Percentiles rank a stretch among this genome's conserved stretches.
Evolutionary conservation across 805 yeast genomes (phyloP).

Genomic region (Candida railenensis): DNA sequence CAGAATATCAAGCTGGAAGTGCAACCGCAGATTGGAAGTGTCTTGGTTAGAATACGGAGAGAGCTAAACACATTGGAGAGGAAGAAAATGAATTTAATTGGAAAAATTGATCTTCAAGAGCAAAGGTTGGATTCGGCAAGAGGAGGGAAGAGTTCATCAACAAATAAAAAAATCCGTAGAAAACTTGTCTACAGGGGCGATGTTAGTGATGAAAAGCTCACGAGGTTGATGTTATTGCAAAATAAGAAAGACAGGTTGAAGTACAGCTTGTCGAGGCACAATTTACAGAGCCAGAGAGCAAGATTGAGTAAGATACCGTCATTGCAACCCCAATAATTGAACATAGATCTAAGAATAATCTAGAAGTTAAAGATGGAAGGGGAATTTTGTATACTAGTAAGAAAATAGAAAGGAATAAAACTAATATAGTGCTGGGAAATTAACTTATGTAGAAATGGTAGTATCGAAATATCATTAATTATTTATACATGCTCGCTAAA

Average conservation of each 20-base stretch:
- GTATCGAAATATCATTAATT: too few relatives aligned
- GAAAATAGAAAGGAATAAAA: neutral
- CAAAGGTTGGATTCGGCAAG: constrained; percentile 28
- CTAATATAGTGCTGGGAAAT: too few relatives aligned
- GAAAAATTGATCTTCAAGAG: constrained; percentile 40
- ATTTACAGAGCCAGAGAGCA: constrained; percentile 18
- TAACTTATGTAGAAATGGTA: too few relatives aligned
- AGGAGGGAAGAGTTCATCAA: constrained; percentile 5
- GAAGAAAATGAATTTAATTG: constrained; percentile 27
- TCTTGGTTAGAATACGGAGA: constrained; percentile 28
- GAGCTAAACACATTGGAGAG: constrained; percentile 34
- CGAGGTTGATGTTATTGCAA: constrained; percentile 36
- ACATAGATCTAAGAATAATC: neutral
- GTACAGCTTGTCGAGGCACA: constrained; percentile 22
- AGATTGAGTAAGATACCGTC: constrained; percentile 14
- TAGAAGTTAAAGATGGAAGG: neutral
- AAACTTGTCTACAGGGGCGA: constrained; percentile 15
- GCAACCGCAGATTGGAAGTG: constrained; percentile 39
- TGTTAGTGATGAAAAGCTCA: constrained; percentile 34
- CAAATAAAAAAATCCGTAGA: neutral
- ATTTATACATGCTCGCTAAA: too few relatives aligned
- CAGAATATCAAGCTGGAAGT: constrained; percentile 33
- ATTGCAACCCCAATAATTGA: constrained; percentile 8
- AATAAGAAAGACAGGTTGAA: constrained; percentile 45
- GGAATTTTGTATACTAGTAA: neutral